Base-by-base conservation (phyloP, 495 filamentous ascomycete species). In the Penicillium odoratum region DNA sequence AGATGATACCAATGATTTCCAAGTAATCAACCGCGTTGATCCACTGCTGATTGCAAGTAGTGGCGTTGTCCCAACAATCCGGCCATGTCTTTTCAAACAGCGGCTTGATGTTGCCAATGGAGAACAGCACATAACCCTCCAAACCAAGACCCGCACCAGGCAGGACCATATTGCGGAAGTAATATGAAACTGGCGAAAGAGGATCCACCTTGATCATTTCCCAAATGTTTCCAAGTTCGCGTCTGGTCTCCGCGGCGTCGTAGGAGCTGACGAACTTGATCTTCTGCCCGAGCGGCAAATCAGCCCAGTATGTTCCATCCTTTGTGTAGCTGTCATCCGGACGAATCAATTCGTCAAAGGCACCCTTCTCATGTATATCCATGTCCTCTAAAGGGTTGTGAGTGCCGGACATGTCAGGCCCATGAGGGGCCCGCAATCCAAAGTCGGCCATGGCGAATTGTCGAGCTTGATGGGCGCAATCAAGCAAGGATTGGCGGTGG, bases 111-210 rank as follows among this genome's bases (percentile, higher is more conserved):
- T 93, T 95, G 65, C 92, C 92, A 60, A 97, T 96, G 54, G 91
- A 95, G 83, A 97, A 97, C 31, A 97, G 83, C 40, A 96, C 91
- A 73, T 96, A 96, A 66, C 85, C 91, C 81, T 97, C 92, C 21
- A 97, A 81, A 64, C 89, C 85, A 29, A 97, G 81, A 72, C 92
- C 92, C 59, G 90, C 90, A 73, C 92, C 92, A 48, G 91, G 92
- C 36, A 97, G 79, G 43, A 97, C 86, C 76, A 91, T 91, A 68
- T 95, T 94, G 63, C 82, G 82, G 72, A 92, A 86, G 66, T 96
- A 96, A 76, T 84, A 92, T n/a, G 79, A 79, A 29, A 96, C 47
- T 0, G 91, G 91, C 48, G 85, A 88, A 21, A 95, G 76, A 21
- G 91, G 91, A 67, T 94, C 90, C 26, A 83, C 69, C 74, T 92